Evolutionary conservation across 352 stramenopile species (phyloP), one percentile per base, ranked within the genome.

Genomic region (Blastocystis sp.): DNA sequence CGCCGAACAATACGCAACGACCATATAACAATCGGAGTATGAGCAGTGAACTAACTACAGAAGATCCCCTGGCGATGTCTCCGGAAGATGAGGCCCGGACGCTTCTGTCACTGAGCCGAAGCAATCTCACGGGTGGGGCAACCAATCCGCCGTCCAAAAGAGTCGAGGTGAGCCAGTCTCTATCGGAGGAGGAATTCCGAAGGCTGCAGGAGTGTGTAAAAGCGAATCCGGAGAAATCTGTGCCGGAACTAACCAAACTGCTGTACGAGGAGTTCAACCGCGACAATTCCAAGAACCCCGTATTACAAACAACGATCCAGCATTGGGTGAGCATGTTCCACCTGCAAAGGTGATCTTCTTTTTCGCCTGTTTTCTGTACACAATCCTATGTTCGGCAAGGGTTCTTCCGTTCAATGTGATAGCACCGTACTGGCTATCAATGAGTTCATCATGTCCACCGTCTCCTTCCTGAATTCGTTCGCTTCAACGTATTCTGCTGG

Each of bases 401-500:
- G 7, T 19, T 28, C 34, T 9, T 48, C 21, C 21, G 34, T 74
- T 54, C 68, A 84, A 34, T 64, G 54, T 48, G 74, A 84, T 68
- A 57, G 54, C 28, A 84, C 48, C 0, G 38, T 64, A 28, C 21
- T 70, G 9, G 74, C 74, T 24, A 69, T 84, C 1, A 84, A 84
- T 9, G 74, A 84, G 54, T 84, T 84, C 38, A 84, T 84, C 45
- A n/a, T 52, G 38, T 54, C 45, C 17, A 84, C 74, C 24, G 11
- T 34, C 2, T 38, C 24, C 7, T 84, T 84, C 42, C 34, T 84
- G 14, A 84, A 84, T 24, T 24, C 57, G 17, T 84, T 84, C 43
- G 57, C 52, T 42, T 42, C 57, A 45, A 54, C 40, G 74, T 84
- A 84, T 14, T 57, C 14, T 45, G 38, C 10, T 62, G 10, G 10